Conservation (phyloP, 306 rosid species). For the Hippophae tibetana region DNA sequence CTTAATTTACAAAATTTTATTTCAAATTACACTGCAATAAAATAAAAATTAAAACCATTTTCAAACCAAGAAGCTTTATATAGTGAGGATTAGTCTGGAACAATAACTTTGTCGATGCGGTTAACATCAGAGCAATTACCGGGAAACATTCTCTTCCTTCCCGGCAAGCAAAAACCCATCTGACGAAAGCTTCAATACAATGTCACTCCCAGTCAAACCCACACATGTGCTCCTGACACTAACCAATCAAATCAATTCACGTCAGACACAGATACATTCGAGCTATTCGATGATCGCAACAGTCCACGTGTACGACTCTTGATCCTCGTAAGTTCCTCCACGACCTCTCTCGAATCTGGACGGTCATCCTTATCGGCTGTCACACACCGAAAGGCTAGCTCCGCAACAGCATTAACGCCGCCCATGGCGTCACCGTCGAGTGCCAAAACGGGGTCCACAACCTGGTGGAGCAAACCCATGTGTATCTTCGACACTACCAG, state of each 20-base stretch:
- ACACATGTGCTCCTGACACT: not conserved
- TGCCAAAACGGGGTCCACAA: conserved; percentile 55
- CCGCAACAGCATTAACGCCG: conserved; percentile 54
- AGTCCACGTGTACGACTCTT: conserved; percentile 29
- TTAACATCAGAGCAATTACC: too few species aligned
- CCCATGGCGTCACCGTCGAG: conserved; percentile 27
- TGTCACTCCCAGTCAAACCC: too few species aligned
- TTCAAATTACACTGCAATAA: too few species aligned
- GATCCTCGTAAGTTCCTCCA: conserved; percentile 58
- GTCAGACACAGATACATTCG: conserved; percentile 18
- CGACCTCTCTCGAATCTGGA: conserved; percentile 76
- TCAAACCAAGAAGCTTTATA: too few species aligned
- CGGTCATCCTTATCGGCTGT: conserved; percentile 91
- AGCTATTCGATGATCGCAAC: conserved; percentile 13
- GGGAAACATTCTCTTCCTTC: too few species aligned
- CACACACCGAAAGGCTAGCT: conserved; percentile 86
- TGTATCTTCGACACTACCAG: conserved; percentile 81
- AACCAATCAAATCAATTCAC: conserved; percentile 23
- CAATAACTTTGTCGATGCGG: too few species aligned
- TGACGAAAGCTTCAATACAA: too few species aligned
- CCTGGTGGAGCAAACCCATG: conserved; percentile 61
- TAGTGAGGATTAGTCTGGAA: too few species aligned
- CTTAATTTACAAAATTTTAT: too few species aligned
- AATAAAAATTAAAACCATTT: too few species aligned
- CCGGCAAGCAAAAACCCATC: too few species aligned